phyloP scores from a whole-genome alignment of 345 rosid species.

The Aquilaria malaccensis region DNA sequence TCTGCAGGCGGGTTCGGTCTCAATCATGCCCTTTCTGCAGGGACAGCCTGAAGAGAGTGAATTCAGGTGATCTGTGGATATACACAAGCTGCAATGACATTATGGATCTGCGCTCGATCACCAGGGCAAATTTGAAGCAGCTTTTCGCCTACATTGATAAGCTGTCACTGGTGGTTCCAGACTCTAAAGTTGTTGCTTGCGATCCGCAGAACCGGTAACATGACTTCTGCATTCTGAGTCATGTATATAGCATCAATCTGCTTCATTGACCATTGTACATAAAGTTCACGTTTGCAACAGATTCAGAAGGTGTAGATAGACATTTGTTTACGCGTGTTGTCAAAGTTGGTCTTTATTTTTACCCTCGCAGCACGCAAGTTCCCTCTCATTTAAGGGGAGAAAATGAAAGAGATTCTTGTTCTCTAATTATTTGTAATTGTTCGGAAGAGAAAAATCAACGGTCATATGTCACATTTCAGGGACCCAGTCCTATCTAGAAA shows the following conservation, averaged over 20 bases:
- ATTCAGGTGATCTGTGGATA: slow-evolving; percentile 80
- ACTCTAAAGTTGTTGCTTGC: slow-evolving; percentile 33
- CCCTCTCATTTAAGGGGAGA: too few relatives aligned
- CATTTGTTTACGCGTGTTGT: background rate
- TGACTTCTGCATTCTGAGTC: background rate
- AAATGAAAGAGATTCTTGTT: too few relatives aligned
- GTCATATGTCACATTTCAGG: too few relatives aligned
- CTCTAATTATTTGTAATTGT: too few relatives aligned
- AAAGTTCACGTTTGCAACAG: slow-evolving; percentile 4
- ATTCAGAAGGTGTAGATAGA: slow-evolving; percentile 17
- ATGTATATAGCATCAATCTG: slow-evolving; percentile 12
- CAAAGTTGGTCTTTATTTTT: too few relatives aligned
- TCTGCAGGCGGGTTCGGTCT: slow-evolving; percentile 55
- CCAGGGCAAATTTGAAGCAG: slow-evolving; percentile 61
- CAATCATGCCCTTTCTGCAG: slow-evolving; percentile 93
- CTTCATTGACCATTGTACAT: slow-evolving; percentile 16
- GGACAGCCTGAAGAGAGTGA: slow-evolving; percentile 64
- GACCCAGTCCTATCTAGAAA: too few relatives aligned
- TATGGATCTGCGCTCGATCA: slow-evolving; percentile 43
- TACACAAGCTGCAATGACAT: slow-evolving; percentile 42
- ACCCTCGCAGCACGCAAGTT: too few relatives aligned
- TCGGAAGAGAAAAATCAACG: too few relatives aligned
- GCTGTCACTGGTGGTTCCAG: slow-evolving; percentile 53
- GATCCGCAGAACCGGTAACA: slow-evolving; percentile 33
- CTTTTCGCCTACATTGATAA: slow-evolving; percentile 51